Percentiles rank a stretch among this genome's conserved stretches.
phyloP scores from a whole-genome alignment of 257 asterid genomes.

The Nicotiana obtusifolia region DNA sequence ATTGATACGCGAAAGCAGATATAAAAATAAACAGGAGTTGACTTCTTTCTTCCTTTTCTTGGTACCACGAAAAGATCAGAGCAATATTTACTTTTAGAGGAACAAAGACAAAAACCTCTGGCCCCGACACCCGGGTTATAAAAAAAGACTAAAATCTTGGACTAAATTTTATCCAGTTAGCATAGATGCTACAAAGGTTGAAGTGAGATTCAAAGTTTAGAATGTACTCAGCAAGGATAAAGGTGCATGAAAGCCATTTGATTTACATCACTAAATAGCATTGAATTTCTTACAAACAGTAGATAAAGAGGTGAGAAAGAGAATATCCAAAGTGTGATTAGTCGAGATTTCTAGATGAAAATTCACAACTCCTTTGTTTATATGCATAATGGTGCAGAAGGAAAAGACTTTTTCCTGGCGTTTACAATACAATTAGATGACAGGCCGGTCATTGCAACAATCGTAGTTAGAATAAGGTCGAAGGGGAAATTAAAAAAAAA shows the following conservation, averaged over 20 bases:
- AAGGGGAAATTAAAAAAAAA: no score
- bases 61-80: background rate
- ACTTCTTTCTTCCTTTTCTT: background rate
- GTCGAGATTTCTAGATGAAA: background rate
- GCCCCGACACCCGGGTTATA: no score
- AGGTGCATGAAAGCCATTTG: background rate
- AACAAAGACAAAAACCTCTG: background rate
- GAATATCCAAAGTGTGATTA: background rate
- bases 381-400: background rate
- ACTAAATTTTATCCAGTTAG: background rate
- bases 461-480: background rate
- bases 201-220: background rate
- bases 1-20: background rate
- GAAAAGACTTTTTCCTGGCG: background rate
- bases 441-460: background rate
- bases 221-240: background rate
- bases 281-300: background rate
- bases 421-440: no score
- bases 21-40: background rate
- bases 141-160: background rate
- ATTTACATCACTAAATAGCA: background rate
- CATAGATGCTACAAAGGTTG: background rate
- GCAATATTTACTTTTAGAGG: background rate
- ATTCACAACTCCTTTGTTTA: background rate
- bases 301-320: background rate